phyloP scores from a whole-genome alignment of 2,329 filamentous ascomycete species.

The Pseudogymnoascus sp. region DNA sequence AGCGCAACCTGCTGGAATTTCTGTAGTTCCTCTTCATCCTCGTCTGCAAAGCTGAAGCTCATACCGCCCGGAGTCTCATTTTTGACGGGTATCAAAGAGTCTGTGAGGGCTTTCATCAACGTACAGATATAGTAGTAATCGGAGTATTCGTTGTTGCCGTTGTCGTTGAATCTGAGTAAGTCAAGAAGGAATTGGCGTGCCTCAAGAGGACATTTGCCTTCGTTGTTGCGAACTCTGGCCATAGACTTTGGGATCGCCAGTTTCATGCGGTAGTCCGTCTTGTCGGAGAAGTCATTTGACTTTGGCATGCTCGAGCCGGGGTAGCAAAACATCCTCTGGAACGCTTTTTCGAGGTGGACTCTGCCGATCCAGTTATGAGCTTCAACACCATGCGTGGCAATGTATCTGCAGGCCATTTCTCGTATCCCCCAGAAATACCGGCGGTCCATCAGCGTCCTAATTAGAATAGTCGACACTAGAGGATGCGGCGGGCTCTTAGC shows the following conservation, averaged over 20 bases:
- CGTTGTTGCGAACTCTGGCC: conserved; percentile 64
- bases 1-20: conserved; percentile 37
- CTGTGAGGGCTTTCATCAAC: conserved; percentile 60
- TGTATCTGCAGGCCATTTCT: conserved; percentile 70
- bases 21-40: conserved; percentile 38
- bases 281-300: conserved; percentile 87
- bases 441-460: conserved; percentile 81
- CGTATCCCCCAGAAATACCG: conserved; percentile 94
- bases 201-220: conserved; percentile 69
- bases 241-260: conserved; percentile 77
- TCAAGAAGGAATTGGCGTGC: conserved; percentile 82
- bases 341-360: conserved; percentile 77
- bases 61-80: conserved; percentile 24
- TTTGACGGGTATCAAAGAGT: conserved; percentile 46
- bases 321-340: conserved; percentile 82
- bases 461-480: conserved; percentile 80
- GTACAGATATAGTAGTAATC: conserved; percentile 84
- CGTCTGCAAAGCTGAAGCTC: conserved; percentile 35
- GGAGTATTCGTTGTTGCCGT: conserved; percentile 79
- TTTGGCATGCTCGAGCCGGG: conserved; percentile 69
- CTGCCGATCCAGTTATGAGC: conserved; percentile 70
- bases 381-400: conserved; percentile 69
- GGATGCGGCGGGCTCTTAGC: conserved; percentile 60
- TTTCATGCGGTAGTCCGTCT: conserved; percentile 77
- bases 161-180: conserved; percentile 89